A percentile compares a stretch with the other conserved stretches of the same genome.
Evolutionary conservation across 257 asterid species (phyloP).

Genomic region (Solanum pennellii): DNA sequence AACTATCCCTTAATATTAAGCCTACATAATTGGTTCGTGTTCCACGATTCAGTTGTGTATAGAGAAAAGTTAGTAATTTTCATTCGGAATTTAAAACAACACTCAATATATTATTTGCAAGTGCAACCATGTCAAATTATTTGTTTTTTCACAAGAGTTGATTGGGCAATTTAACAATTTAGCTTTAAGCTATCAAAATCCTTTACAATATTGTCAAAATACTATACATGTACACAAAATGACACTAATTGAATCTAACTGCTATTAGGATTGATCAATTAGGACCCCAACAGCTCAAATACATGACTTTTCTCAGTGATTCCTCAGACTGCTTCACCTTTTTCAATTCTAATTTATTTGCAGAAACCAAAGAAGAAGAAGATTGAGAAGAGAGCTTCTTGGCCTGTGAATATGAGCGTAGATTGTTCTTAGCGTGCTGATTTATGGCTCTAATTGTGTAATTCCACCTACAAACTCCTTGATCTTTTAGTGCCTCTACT

Average conservation of each 20-base stretch:
- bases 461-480: constrained; percentile 16
- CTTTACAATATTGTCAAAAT: neutral
- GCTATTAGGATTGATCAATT: neutral
- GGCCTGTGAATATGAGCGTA: constrained; percentile 4
- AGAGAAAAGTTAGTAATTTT: too few relatives aligned
- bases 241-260: neutral
- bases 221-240: neutral
- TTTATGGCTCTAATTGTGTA: neutral
- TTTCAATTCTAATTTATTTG: neutral
- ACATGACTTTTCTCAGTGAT: constrained; percentile 15
- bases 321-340: constrained; percentile 1
- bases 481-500: constrained; percentile 18
- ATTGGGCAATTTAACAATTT: neutral
- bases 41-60: too few relatives aligned
- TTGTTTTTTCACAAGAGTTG: neutral
- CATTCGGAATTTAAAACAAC: too few relatives aligned
- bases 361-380: neutral
- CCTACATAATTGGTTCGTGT: too few relatives aligned
- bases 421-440: constrained; percentile 5
- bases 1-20: too few relatives aligned
- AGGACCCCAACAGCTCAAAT: constrained; percentile 27
- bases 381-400: neutral
- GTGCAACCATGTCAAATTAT: too few relatives aligned
- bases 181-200: neutral
- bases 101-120: too few relatives aligned